These are phyloP conservation scores for Luffa aegyptiaca DNA, from an alignment of 306 rosid genomes.

Conservation along the genomic window DNA sequence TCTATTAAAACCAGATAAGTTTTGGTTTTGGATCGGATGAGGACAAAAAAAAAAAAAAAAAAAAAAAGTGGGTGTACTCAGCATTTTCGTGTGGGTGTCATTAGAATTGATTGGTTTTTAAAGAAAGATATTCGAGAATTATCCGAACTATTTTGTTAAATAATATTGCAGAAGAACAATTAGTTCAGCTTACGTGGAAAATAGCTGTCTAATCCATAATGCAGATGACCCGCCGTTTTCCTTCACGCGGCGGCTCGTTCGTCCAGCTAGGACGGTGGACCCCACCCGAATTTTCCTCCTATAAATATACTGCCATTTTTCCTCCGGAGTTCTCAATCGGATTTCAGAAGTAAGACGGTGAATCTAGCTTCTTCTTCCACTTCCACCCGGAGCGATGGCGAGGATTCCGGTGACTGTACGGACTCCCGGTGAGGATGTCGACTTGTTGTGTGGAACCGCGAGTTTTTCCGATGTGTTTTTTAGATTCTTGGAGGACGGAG, in stretches of 20 bases:
- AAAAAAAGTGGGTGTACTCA: background rate
- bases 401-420: background rate
- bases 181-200: constrained; percentile 1
- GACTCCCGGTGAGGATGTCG: background rate
- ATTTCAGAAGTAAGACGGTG: background rate
- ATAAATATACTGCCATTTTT: background rate
- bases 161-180: background rate
- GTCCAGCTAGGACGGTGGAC: background rate
- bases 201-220: constrained; percentile 7
- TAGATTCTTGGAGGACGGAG: background rate
- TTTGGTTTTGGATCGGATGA: background rate
- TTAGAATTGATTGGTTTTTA: background rate
- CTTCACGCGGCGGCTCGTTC: constrained; percentile 5
- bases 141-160: background rate
- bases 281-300: background rate
- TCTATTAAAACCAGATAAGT: background rate
- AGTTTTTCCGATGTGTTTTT: background rate
- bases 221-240: background rate
- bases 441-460: background rate
- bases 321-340: background rate
- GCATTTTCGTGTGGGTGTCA: background rate
- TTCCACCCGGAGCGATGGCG: background rate
- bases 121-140: background rate
- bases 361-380: background rate
- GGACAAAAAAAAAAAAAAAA: background rate